phyloP scores from a whole-genome alignment of 2,329 filamentous ascomycete species.

The Geosmithia flava region DNA sequence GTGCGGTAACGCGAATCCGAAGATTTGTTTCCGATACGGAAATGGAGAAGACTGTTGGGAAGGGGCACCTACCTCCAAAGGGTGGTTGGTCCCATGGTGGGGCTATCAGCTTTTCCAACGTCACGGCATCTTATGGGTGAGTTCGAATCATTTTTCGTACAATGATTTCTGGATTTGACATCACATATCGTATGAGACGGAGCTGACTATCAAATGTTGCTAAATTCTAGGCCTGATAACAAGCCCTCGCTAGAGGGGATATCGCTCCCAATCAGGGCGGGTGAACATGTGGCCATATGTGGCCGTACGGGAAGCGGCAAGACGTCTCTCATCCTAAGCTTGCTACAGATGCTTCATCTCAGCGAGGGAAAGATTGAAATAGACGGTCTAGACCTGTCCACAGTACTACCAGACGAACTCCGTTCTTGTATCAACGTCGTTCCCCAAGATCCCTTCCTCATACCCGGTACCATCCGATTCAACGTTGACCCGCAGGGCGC shows the following conservation, averaged over 20 bases:
- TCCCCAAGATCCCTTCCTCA: constrained; percentile 36
- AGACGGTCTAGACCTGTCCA: constrained; percentile 23
- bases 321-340: constrained; percentile 22
- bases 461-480: constrained; percentile 23
- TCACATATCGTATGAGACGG: too few species aligned
- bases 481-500: constrained; percentile 24
- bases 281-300: constrained; percentile 17
- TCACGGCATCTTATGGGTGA: constrained; percentile 13
- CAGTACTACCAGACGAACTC: constrained; percentile 23
- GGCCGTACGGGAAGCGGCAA: constrained; percentile 25
- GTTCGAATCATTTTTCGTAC: too few species aligned
- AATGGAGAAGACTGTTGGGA: constrained; percentile 11
- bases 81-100: constrained; percentile 13
- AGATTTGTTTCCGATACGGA: constrained; percentile 13
- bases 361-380: constrained; percentile 19
- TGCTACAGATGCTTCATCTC: constrained; percentile 24
- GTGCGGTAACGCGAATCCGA: constrained; percentile 20
- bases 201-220: too few species aligned
- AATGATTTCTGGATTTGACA: too few species aligned
- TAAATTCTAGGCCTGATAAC: constrained; percentile 5
- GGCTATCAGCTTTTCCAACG: constrained; percentile 10
- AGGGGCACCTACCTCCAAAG: neutral
- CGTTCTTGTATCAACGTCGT: constrained; percentile 32
- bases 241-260: constrained; percentile 8
- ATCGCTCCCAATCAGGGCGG: constrained; percentile 10